Evolutionary conservation across 1,284 basidiomycete species (phyloP), one percentile per base, ranked within the genome.

Genomic region (Gomphus bonarii): DNA sequence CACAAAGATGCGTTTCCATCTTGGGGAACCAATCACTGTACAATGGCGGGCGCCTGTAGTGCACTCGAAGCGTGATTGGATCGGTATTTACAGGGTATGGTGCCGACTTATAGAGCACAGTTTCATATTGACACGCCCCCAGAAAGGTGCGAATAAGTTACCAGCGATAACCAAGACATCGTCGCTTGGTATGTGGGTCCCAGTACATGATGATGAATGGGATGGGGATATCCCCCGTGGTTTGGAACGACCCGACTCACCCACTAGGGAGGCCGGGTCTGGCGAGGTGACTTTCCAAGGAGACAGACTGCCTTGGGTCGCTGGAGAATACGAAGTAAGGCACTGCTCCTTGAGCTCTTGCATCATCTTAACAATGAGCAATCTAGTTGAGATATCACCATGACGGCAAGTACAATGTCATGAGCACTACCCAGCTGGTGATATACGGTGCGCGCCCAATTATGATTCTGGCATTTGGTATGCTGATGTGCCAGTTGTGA

Each of bases 11-110:
- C 78, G 80, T 8, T 98, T 88, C 78, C 88, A 92, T 68, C 80
- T 98, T 47, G 95, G 95, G 35, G 91, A 98, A 69, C 84, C 89
- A 6, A 94, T 99, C 64, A 76, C 71, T 4, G 78, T 98, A 36
- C 79, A 81, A 46, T 99, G 95, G 95, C 82, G 83, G 54, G 95
- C 91, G 1, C 93, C 95, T 0, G 71, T 75, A 35, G 81, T 84
- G 58, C 95, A 98, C 67, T 95, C 93, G 14, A 79, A 91, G n/a
- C 82, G 86, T 63, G 95, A 99, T 69, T 99, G 95, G 97, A 90
- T 99, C 64, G 97, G 95, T 11, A 81, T 99, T 44, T 97, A 97
- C 66, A 75, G 83, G 66, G 85, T 85, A 64, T 43, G 75, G 30
- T 20, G 42, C 12, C 16, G 9, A 22, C 3, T 50, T 20, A 14